These are phyloP conservation scores for Chytriomyces hyalinus DNA, from an alignment of 192 early-diverging fungal species.

Conservation along the genomic window DNA sequence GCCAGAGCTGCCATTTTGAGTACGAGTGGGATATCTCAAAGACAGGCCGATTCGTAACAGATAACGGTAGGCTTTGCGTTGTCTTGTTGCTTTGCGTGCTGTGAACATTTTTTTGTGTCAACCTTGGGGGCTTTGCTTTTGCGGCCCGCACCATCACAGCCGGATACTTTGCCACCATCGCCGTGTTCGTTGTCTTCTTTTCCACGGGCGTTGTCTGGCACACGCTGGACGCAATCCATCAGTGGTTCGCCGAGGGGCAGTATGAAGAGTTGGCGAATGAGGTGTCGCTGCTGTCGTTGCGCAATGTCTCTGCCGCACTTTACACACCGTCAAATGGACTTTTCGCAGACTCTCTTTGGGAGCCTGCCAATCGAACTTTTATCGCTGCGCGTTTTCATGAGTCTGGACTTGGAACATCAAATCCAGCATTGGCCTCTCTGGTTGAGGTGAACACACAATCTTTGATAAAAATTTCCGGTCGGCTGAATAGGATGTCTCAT, in stretches of 20 bases:
- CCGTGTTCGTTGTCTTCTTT: not conserved
- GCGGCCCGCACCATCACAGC: not conserved
- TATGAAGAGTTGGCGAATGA: not conserved
- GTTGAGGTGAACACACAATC: too few species aligned
- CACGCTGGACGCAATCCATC: constrained; percentile 8
- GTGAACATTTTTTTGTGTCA: too few species aligned
- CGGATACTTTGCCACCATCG: not conserved
- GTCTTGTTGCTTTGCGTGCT: too few species aligned
- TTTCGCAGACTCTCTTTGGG: not conserved
- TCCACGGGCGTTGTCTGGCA: constrained; percentile 3
- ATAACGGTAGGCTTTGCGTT: not conserved
- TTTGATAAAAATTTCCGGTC: too few species aligned
- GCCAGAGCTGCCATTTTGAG: constrained; percentile 8
- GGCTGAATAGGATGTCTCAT: too few species aligned
- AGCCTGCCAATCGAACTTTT: not conserved
- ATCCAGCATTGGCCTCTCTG: too few species aligned
- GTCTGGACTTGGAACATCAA: too few species aligned
- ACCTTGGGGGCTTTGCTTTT: not conserved
- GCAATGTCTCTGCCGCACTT: not conserved
- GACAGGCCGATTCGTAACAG: not conserved
- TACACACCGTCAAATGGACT: not conserved
- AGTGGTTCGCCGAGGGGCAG: constrained; percentile 20
- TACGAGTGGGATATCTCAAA: constrained; percentile 10
- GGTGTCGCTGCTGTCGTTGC: not conserved
- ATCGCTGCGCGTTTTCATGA: not conserved